Percentiles rank a stretch among this genome's conserved stretches.
Evolutionary conservation across 2,329 filamentous ascomycete species (phyloP).

Genomic region (Alternaria triticina): DNA sequence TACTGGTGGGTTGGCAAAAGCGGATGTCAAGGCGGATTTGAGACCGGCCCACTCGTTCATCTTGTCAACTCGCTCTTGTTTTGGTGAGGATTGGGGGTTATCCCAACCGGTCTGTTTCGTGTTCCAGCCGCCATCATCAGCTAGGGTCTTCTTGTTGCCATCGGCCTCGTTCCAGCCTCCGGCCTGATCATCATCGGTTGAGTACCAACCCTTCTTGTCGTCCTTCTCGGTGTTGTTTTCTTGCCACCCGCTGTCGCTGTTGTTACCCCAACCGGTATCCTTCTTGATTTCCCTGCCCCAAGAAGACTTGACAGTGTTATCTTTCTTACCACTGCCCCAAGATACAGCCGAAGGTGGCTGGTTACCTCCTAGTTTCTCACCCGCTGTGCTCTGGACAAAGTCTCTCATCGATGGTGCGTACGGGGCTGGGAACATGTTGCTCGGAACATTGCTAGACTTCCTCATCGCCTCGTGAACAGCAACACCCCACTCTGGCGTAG

Average conservation of each 20-base stretch:
- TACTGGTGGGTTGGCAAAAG: neutral
- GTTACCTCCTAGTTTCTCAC: neutral
- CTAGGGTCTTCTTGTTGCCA: neutral
- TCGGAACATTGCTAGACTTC: constrained; percentile 1
- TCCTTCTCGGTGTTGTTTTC: neutral
- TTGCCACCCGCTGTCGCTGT: neutral
- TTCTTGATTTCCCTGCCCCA: neutral
- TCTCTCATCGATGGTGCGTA: constrained; percentile 1
- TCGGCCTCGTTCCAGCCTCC: neutral
- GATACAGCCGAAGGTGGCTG: constrained; percentile 4
- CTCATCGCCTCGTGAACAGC: neutral
- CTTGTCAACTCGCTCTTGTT: neutral
- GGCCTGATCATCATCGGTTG: neutral
- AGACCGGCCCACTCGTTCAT: neutral
- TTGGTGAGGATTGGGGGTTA: neutral
- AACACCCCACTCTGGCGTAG: constrained; percentile 11
- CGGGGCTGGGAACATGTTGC: constrained; percentile 8
- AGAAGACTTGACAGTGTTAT: neutral
- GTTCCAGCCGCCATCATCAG: neutral
- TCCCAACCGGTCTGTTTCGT: neutral
- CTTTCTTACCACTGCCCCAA: constrained; percentile 8
- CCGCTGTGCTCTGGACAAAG: neutral
- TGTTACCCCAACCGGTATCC: neutral
- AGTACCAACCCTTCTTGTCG: neutral
- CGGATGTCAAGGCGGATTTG: neutral